Evolutionary conservation across 1,284 basidiomycete genomes (phyloP).

Genomic region (Malassezia equina): DNA sequence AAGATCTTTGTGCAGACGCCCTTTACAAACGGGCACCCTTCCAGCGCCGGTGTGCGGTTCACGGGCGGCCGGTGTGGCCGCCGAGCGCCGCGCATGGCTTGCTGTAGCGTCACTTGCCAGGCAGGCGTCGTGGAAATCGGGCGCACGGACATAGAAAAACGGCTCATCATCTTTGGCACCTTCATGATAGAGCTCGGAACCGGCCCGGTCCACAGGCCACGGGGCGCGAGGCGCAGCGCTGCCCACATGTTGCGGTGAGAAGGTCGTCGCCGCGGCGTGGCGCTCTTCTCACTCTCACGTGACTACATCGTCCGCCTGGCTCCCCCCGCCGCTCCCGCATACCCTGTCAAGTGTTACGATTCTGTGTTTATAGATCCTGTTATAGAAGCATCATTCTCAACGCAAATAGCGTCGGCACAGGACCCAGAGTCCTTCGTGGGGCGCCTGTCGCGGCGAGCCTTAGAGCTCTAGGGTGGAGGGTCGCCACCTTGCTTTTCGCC

Average conservation of each 20-base stretch:
- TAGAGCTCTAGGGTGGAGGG: too few species aligned
- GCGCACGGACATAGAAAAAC: slow-evolving; percentile 1
- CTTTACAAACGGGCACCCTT: slow-evolving; percentile 44
- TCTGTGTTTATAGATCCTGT: too few species aligned
- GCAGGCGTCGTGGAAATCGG: slow-evolving; percentile 32
- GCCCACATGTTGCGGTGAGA: neutral
- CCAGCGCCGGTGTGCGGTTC: slow-evolving; percentile 42
- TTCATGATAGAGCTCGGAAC: neutral
- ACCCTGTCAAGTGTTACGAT: too few species aligned
- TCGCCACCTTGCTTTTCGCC: slow-evolving; percentile 24
- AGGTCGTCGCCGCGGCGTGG: neutral
- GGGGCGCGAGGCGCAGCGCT: neutral
- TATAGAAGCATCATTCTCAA: too few species aligned
- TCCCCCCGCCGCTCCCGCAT: too few species aligned
- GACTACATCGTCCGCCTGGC: neutral
- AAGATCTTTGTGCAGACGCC: slow-evolving; percentile 46
- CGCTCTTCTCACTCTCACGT: neutral
- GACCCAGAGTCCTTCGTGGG: too few species aligned
- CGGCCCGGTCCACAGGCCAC: slow-evolving; percentile 5
- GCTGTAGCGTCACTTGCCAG: slow-evolving; percentile 36
- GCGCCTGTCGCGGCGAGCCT: too few species aligned
- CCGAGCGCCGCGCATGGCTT: slow-evolving; percentile 43
- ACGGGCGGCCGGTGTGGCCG: slow-evolving; percentile 47
- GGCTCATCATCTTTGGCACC: neutral
- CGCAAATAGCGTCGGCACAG: too few species aligned